Base-by-base conservation (phyloP, 148 eudicot genomes). In the Polygonum maritimum region DNA sequence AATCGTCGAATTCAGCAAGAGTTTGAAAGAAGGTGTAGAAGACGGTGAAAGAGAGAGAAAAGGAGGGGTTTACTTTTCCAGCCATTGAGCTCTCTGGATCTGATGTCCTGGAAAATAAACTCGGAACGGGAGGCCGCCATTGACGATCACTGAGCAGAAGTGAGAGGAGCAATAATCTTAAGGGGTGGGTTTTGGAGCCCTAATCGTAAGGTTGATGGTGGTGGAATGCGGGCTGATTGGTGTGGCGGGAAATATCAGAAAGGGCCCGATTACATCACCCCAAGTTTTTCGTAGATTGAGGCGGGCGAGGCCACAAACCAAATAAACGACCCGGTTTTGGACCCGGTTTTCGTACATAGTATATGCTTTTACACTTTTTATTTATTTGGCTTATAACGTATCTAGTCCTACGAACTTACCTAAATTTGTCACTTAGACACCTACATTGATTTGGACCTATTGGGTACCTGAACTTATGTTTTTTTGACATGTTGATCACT, bases 41-140 rank as follows among this genome's bases (percentile, higher is more conserved):
- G 15, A 26, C 31, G 31, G 70, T 14, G 52, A 21, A 38, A 70
- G 36, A 19, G 7, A 75, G 9, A 4, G 79, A 33, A 45, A 14
- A 26, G 31, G 31, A 26, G 31, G 31, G 48, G 47, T 21, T 18
- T 74, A 89, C 98, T 94, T 88, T 83, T 83, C 79, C 87, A 88
- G 26, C 98, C 96, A 75, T 84, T 84, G 75, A 91, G 87, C 60
- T 93, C 91, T 78, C 94, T 83, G 52, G 92, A 89, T 65, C 75
- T 88, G 84, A 93, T 83, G 74, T 87, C 86, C 39, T 84, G 88
- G 44, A 89, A 84, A 70, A 91, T 82, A 0, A 92, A 93, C n/a
- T 76, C 78, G 31, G 79, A 73, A 47, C 74, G 78, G 76, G 76
- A 75, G 74, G 75, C 62, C 54, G 81, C 90, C 98, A 93, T 90